Percentiles rank a stretch among this genome's conserved stretches.
Conservation (phyloP, 2,329 filamentous ascomycete species). For the Diaporthe vexans region DNA sequence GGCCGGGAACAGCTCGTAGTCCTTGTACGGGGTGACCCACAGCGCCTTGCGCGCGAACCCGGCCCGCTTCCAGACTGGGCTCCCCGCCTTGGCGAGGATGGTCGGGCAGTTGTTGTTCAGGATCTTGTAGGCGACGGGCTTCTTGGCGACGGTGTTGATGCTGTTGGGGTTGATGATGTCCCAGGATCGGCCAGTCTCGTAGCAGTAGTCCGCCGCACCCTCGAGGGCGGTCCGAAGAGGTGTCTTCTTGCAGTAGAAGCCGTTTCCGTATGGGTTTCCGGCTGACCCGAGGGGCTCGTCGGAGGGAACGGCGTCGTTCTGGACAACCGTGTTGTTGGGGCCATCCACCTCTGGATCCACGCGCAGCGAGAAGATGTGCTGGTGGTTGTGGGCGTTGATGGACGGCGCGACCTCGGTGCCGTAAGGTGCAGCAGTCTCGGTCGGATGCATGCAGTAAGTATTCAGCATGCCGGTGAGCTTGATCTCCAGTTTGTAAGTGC, state of each 20-base stretch:
- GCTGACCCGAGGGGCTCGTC: slow-evolving; percentile 82
- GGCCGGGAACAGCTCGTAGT: slow-evolving; percentile 86
- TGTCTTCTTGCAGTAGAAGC: slow-evolving; percentile 88
- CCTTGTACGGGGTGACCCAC: slow-evolving; percentile 87
- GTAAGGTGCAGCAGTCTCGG: slow-evolving; percentile 87
- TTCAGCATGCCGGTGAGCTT: slow-evolving; percentile 94
- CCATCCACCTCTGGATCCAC: slow-evolving; percentile 91
- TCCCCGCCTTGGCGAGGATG: slow-evolving; percentile 83
- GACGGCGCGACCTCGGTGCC: slow-evolving; percentile 91
- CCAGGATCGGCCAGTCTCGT: slow-evolving; percentile 85
- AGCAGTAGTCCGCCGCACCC: slow-evolving; percentile 84
- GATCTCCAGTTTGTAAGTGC: slow-evolving; percentile 91
- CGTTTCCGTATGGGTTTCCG: slow-evolving; percentile 91
- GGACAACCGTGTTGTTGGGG: slow-evolving; percentile 85
- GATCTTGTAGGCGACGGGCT: slow-evolving; percentile 89
- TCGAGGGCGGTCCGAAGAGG: slow-evolving; percentile 79
- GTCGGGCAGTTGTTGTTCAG: slow-evolving; percentile 86
- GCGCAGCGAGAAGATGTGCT: slow-evolving; percentile 93
- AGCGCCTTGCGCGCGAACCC: slow-evolving; percentile 90
- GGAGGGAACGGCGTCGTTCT: slow-evolving; percentile 80
- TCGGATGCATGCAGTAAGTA: slow-evolving; percentile 85
- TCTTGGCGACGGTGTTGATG: slow-evolving; percentile 86
- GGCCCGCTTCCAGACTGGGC: slow-evolving; percentile 89
- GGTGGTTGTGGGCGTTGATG: slow-evolving; percentile 95
- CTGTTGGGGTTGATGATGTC: slow-evolving; percentile 89